A percentile compares a stretch with the other conserved stretches of the same genome.
Conservation (phyloP, 176 grass and related monocot genomes). For the Oryza brachyantha region DNA sequence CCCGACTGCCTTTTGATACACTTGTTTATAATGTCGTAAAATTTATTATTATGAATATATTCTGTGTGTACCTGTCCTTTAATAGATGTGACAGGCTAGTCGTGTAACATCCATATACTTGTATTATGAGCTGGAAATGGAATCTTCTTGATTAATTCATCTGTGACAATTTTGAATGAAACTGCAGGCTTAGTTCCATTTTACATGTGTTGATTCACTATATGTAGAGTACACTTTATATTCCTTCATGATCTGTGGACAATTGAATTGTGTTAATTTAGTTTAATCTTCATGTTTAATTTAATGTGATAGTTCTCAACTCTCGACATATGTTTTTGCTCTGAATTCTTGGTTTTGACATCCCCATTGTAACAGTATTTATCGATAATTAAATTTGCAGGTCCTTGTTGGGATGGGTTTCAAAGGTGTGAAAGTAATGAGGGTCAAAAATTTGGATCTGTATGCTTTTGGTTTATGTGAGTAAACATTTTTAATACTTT, state of each 20-base stretch:
- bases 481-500: conserved; percentile 15
- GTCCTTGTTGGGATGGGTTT: conserved; percentile 91
- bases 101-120: not conserved
- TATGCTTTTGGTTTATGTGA: conserved; percentile 99
- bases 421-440: conserved; percentile 87
- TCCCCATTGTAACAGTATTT: conserved; percentile 4
- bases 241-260: not conserved
- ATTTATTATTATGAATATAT: not conserved
- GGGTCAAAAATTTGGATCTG: conserved; percentile 73
- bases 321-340: not conserved
- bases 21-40: not conserved
- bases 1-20: not conserved
- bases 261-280: not conserved
- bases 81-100: not conserved
- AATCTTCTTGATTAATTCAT: not conserved
- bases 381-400: conserved; percentile 46
- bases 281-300: not conserved
- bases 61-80: not conserved
- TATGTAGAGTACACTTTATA: not conserved
- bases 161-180: not conserved
- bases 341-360: conserved; percentile 3
- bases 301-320: not conserved
- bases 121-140: not conserved
- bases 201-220: not conserved
- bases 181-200: not conserved